Conservation (phyloP, 2,329 filamentous ascomycete species). For the Ophiostoma quercus region DNA sequence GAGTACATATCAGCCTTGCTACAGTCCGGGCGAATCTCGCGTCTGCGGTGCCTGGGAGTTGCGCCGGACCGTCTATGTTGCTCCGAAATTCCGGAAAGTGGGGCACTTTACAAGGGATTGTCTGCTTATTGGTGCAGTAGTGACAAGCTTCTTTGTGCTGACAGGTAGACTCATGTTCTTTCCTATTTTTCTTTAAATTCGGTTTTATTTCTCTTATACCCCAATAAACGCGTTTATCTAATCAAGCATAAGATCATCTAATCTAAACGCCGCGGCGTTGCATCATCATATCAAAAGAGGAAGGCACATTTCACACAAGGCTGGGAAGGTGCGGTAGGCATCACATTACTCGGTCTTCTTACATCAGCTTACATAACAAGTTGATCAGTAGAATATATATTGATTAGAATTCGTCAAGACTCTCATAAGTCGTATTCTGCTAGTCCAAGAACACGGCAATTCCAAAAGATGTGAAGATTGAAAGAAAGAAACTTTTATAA, state of each 20-base stretch:
- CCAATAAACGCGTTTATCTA: background rate
- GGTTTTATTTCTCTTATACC: background rate
- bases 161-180: background rate
- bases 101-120: background rate
- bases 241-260: background rate
- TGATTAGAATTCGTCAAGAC: background rate
- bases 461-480: background rate
- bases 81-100: slow-evolving; percentile 28
- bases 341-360: background rate
- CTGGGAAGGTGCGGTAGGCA: too few relatives aligned
- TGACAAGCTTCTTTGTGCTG: background rate
- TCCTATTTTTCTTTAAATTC: too few relatives aligned
- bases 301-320: too few relatives aligned
- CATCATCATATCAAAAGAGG: background rate
- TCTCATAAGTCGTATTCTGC: background rate
- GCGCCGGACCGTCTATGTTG: slow-evolving; percentile 20
- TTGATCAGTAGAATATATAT: background rate
- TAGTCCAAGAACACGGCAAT: background rate
- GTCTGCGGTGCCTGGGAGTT: background rate
- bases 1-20: background rate
- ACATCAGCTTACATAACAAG: background rate
- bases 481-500: slow-evolving; percentile 8
- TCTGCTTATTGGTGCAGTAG: background rate
- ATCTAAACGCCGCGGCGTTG: background rate
- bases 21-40: background rate